These are phyloP conservation scores for Ramaria rubella DNA, from an alignment of 768 basidiomycete genomes.

Conservation along the genomic window DNA sequence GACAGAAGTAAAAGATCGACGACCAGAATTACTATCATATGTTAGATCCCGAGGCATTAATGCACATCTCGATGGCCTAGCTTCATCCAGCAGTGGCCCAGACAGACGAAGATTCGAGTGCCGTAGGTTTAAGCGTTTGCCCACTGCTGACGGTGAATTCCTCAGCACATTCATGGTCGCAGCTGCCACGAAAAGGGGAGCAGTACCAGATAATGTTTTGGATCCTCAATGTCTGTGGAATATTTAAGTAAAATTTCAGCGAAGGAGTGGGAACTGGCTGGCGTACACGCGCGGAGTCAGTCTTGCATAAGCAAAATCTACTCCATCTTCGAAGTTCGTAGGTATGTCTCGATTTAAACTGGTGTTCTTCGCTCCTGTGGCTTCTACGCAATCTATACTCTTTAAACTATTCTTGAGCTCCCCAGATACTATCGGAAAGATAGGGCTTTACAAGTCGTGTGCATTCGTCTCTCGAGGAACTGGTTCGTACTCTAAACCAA, in stretches of 20 bases:
- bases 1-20: background rate
- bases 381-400: slow-evolving; percentile 36
- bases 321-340: background rate
- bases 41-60: no score
- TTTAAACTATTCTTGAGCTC: slow-evolving; percentile 40
- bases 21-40: background rate
- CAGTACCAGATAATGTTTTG: background rate
- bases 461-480: slow-evolving; percentile 51
- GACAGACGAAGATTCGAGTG: background rate
- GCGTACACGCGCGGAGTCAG: background rate
- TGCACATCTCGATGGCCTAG: background rate
- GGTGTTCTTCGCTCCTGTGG: slow-evolving; percentile 44
- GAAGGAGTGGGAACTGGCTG: background rate
- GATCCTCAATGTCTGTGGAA: background rate
- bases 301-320: background rate
- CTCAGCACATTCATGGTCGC: background rate
- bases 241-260: background rate
- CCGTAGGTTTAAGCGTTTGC: background rate
- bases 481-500: slow-evolving; percentile 31
- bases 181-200: background rate
- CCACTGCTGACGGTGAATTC: slow-evolving; percentile 4
- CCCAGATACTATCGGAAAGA: slow-evolving; percentile 42
- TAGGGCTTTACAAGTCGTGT: slow-evolving; percentile 46
- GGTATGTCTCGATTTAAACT: slow-evolving; percentile 36
- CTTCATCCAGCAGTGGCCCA: background rate